Evolutionary conservation across 305 asterid genomes (phyloP).

Genomic region (Fraxinus paxiana): DNA sequence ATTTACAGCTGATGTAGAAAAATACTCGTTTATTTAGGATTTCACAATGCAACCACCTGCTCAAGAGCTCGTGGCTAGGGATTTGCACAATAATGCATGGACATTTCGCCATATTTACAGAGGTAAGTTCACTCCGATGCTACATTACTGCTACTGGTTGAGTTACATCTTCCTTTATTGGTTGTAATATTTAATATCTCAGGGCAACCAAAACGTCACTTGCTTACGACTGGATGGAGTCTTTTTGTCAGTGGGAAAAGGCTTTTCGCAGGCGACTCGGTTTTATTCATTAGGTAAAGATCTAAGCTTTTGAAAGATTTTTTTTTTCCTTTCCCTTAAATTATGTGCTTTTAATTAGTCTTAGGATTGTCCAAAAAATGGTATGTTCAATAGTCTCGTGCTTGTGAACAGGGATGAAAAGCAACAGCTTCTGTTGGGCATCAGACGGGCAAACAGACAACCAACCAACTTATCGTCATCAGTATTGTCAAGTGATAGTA

Average conservation of each 20-base stretch:
- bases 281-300: constrained; percentile 71
- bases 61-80: constrained; percentile 85
- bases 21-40: constrained; percentile 44
- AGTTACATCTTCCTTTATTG: background rate
- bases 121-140: constrained; percentile 44
- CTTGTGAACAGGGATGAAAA: constrained; percentile 64
- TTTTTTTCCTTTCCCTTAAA: background rate
- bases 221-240: constrained; percentile 97
- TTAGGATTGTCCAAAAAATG: background rate
- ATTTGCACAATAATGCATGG: constrained; percentile 80
- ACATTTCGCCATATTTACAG: constrained; percentile 93
- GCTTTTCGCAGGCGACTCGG: constrained; percentile 80
- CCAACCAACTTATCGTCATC: constrained; percentile 78
- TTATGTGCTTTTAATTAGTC: background rate
- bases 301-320: background rate
- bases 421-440: constrained; percentile 81
- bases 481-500: constrained; percentile 83
- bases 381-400: background rate
- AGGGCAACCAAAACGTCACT: constrained; percentile 97
- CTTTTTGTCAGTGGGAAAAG: constrained; percentile 84
- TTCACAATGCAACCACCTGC: constrained; percentile 97
- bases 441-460: constrained; percentile 76
- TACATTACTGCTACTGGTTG: background rate
- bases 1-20: background rate
- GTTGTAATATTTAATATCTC: background rate